phyloP scores from a whole-genome alignment of 2,329 filamentous ascomycete species.

The Calycina marina region DNA sequence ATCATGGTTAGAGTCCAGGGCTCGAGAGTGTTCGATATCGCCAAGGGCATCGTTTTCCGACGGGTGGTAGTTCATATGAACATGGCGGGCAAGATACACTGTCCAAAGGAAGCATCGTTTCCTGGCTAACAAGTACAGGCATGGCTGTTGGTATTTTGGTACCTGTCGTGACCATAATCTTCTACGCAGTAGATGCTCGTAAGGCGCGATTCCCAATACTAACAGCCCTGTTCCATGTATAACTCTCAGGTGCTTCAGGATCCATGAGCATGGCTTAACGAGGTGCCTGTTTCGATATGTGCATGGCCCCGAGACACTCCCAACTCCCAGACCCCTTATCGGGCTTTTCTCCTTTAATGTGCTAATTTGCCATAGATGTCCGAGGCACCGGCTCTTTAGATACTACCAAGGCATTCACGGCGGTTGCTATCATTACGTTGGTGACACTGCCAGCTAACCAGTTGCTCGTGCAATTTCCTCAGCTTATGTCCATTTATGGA shows the following conservation, averaged over 20 bases:
- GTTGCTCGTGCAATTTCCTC: background rate
- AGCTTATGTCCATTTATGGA: background rate
- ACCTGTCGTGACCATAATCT: background rate
- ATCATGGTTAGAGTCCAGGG: background rate
- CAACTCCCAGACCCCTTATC: too few species aligned
- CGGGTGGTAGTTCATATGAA: background rate
- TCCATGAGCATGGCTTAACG: too few species aligned
- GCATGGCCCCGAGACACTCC: too few species aligned
- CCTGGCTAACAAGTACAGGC: background rate
- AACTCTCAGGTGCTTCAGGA: too few species aligned
- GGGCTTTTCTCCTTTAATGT: too few species aligned
- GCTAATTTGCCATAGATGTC: too few species aligned
- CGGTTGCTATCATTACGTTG: background rate
- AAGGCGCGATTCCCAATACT: too few species aligned
- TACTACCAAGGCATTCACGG: background rate
- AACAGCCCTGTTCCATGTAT: too few species aligned
- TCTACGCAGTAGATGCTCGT: constrained; percentile 1
- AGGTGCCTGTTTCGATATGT: too few species aligned
- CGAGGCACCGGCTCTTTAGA: background rate
- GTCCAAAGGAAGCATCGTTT: background rate
- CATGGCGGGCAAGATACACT: background rate
- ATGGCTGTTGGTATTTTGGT: background rate
- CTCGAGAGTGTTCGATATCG: constrained; percentile 1
- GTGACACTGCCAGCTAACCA: background rate
- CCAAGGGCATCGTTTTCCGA: background rate